Conservation (phyloP, 495 filamentous ascomycete genomes). For the Thermothielavioides terrestris region DNA sequence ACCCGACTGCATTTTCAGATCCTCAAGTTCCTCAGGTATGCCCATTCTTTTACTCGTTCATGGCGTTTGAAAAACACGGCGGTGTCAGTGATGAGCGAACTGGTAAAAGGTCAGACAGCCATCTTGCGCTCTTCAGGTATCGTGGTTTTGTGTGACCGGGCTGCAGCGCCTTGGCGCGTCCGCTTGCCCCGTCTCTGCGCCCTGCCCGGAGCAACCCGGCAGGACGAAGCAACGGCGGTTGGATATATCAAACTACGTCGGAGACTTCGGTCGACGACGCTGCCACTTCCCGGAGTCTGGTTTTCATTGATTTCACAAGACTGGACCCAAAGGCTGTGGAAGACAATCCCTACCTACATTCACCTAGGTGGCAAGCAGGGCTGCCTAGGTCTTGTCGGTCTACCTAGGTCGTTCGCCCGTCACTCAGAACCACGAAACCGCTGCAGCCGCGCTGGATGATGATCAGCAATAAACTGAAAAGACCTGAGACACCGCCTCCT, state of each 20-base stretch:
- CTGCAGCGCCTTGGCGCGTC: constrained; percentile 25
- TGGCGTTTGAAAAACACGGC: neutral
- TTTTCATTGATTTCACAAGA: constrained; percentile 10
- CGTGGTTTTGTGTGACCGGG: constrained; percentile 32
- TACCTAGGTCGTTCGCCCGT: constrained; percentile 8
- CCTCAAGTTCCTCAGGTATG: constrained; percentile 9
- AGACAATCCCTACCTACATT: no score
- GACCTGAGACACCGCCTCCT: constrained; percentile 27
- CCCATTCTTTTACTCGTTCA: neutral
- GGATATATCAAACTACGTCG: constrained; percentile 20
- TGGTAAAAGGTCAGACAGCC: constrained; percentile 58
- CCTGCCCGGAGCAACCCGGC: constrained; percentile 16
- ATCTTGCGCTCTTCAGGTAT: constrained; percentile 27
- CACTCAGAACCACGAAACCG: constrained; percentile 24
- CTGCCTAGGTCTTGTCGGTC: constrained; percentile 6
- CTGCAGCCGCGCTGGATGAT: constrained; percentile 25
- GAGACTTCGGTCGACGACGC: constrained; percentile 7
- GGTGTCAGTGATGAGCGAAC: constrained; percentile 47
- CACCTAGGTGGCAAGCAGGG: neutral
- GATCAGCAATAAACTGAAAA: constrained; percentile 31
- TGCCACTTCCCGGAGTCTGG: constrained; percentile 23
- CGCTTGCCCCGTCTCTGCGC: constrained; percentile 3
- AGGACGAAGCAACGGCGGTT: constrained; percentile 7
- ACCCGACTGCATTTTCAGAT: neutral
- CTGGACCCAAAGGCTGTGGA: constrained; percentile 29